These are phyloP conservation scores for Mycosphaerelloides madeirae DNA, from an alignment of 2,329 filamentous ascomycete genomes.

Conservation along the genomic window DNA sequence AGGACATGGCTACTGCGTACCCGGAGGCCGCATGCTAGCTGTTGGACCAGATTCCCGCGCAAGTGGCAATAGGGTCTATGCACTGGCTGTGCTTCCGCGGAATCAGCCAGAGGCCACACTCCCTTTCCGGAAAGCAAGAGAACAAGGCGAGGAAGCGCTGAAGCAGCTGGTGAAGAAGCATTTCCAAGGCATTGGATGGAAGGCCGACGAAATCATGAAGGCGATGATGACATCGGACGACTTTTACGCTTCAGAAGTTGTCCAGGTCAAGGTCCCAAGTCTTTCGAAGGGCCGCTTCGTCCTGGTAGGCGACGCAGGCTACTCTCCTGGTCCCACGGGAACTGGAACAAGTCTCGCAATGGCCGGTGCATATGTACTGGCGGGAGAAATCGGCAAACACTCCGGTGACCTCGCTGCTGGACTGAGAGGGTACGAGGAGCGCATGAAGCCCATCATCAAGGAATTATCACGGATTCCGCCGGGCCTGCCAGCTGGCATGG, in stretches of 20 bases:
- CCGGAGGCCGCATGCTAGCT: slow-evolving; percentile 37
- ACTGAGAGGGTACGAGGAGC: slow-evolving; percentile 42
- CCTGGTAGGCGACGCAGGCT: slow-evolving; percentile 40
- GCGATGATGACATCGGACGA: slow-evolving; percentile 19
- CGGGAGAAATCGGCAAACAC: slow-evolving; percentile 42
- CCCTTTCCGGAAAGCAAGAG: slow-evolving; percentile 40
- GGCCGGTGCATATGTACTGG: slow-evolving; percentile 51
- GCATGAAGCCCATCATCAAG: slow-evolving; percentile 43
- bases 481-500: slow-evolving; percentile 31
- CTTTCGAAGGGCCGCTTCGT: slow-evolving; percentile 35
- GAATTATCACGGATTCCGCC: slow-evolving; percentile 34
- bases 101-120: slow-evolving; percentile 25
- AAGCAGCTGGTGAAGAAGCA: slow-evolving; percentile 30
- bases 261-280: slow-evolving; percentile 32
- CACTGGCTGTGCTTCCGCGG: slow-evolving; percentile 37
- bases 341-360: slow-evolving; percentile 35
- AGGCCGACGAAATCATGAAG: slow-evolving; percentile 14
- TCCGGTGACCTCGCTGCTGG: slow-evolving; percentile 32
- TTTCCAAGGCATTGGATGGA: slow-evolving; percentile 22
- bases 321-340: slow-evolving; percentile 34
- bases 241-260: slow-evolving; percentile 26
- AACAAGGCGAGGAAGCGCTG: slow-evolving; percentile 33
- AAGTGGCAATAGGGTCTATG: slow-evolving; percentile 30
- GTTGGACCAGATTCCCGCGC: slow-evolving; percentile 30
- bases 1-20: slow-evolving; percentile 35